A percentile compares a stretch with the other conserved stretches of the same genome.
Evolutionary conservation across 495 filamentous ascomycete genomes (phyloP).

Genomic region (Annulohypoxylon stygium): DNA sequence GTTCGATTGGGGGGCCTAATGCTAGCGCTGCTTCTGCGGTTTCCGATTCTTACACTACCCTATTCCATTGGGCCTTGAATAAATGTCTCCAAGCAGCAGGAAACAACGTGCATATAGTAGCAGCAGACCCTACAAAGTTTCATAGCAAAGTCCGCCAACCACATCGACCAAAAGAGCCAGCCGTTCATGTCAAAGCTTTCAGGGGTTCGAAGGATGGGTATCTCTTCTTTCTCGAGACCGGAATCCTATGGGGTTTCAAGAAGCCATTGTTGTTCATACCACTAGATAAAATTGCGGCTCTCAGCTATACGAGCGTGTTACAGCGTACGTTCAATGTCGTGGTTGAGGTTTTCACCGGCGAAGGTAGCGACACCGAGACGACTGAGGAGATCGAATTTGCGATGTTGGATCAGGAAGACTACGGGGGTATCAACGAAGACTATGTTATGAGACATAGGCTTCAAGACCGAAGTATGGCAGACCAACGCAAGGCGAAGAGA

Average conservation of each 20-base stretch:
- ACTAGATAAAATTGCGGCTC: conserved; percentile 79
- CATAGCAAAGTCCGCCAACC: conserved; percentile 79
- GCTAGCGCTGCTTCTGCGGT: conserved; percentile 65
- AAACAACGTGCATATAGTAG: conserved; percentile 70
- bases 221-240: conserved; percentile 86
- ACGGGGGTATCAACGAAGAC: conserved; percentile 77
- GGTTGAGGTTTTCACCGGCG: conserved; percentile 67
- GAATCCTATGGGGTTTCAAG: conserved; percentile 95
- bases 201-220: conserved; percentile 96
- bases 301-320: conserved; percentile 90
- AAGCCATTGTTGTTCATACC: conserved; percentile 92
- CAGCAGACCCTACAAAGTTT: conserved; percentile 81
- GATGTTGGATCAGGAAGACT: conserved; percentile 90
- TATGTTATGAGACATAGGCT: conserved; percentile 86
- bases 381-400: conserved; percentile 82
- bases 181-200: conserved; percentile 92
- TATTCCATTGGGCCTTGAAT: conserved; percentile 73
- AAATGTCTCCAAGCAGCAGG: conserved; percentile 68
- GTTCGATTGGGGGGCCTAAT: conserved; percentile 61
- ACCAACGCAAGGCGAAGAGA: conserved; percentile 82
- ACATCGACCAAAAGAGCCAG: conserved; percentile 90
- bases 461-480: conserved; percentile 93
- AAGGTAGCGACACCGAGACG: conserved; percentile 58
- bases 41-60: conserved; percentile 69
- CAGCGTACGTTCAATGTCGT: conserved; percentile 95